Conservation (phyloP, 306 rosid species). For the Cicer yamashitae region DNA sequence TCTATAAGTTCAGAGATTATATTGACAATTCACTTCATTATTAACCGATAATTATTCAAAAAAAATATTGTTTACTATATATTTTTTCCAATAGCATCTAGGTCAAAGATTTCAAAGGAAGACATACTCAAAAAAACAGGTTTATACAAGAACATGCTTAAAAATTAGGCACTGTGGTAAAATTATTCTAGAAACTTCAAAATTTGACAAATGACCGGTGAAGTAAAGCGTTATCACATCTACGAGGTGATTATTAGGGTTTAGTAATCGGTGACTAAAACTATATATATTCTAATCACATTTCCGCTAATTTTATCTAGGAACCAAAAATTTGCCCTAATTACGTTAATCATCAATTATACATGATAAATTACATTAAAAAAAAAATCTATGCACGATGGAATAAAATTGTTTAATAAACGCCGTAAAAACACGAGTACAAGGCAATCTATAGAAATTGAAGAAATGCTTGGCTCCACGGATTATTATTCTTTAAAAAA, state of each 20-base stretch:
- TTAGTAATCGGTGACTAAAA: background rate
- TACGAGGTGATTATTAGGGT: background rate
- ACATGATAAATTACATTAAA: background rate
- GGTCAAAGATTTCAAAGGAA: background rate
- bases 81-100: background rate
- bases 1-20: background rate
- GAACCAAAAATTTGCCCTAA: slow-evolving; percentile 23
- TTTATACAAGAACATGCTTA: background rate
- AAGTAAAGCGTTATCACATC: background rate
- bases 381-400: background rate
- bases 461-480: background rate
- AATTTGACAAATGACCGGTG: background rate
- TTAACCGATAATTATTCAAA: background rate
- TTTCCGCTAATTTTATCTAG: background rate
- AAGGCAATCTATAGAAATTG: background rate
- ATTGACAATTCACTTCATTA: background rate
- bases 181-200: slow-evolving; percentile 20
- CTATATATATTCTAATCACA: background rate
- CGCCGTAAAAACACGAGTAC: slow-evolving; percentile 4
- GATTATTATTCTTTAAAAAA: background rate
- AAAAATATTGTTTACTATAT: background rate
- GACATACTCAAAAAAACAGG: background rate
- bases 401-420: background rate
- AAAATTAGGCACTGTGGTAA: background rate
- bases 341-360: slow-evolving; percentile 16